phyloP scores from a whole-genome alignment of 164 flowering plant species.

The Stephania yunnanensis region DNA sequence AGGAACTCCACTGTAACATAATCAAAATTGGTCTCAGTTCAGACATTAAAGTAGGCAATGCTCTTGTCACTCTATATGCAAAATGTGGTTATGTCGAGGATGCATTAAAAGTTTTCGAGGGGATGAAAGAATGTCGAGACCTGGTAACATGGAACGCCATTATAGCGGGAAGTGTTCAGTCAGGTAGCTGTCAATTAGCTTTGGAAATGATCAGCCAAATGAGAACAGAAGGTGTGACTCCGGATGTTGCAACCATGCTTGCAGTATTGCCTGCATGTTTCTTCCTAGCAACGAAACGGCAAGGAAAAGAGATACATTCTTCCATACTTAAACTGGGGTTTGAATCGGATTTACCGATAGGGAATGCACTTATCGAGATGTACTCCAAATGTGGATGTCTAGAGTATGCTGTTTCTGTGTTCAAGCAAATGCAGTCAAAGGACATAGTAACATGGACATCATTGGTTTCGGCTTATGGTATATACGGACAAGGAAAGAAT shows the following conservation, averaged over 20 bases:
- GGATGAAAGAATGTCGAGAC: constrained; percentile 32
- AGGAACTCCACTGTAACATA: constrained; percentile 29
- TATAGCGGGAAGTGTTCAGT: constrained; percentile 35
- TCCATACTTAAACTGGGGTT: constrained; percentile 35
- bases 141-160: constrained; percentile 54
- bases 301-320: constrained; percentile 52
- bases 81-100: constrained; percentile 54
- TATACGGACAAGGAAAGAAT: constrained; percentile 39
- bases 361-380: constrained; percentile 57
- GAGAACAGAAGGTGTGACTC: constrained; percentile 33
- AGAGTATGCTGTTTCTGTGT: constrained; percentile 27
- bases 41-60: constrained; percentile 30
- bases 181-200: constrained; percentile 31
- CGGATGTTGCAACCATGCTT: constrained; percentile 35
- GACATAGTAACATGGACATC: constrained; percentile 52
- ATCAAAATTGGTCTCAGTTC: constrained; percentile 34
- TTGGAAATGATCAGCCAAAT: constrained; percentile 30
- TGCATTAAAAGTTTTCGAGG: constrained; percentile 27
- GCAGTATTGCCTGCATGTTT: constrained; percentile 42
- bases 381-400: constrained; percentile 52
- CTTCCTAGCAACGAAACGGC: constrained; percentile 36
- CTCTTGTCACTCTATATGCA: constrained; percentile 56
- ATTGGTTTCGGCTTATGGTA: constrained; percentile 38
- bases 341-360: constrained; percentile 34
- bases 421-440: constrained; percentile 32